phyloP scores from a whole-genome alignment of 148 eudicot genomes.

The Diospyros kaki region DNA sequence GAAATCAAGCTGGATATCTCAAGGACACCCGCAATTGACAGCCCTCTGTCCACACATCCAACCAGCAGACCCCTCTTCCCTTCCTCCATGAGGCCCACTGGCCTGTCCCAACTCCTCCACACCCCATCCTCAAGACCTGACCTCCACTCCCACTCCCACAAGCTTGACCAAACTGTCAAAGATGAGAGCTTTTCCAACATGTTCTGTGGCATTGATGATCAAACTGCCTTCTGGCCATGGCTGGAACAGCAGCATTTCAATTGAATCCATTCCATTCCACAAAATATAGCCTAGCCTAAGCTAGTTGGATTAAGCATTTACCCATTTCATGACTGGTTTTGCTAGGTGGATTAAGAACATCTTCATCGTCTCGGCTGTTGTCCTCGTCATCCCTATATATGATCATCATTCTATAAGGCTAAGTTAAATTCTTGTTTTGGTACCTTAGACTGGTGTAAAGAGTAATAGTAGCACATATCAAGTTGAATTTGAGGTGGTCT shows the following conservation, averaged over 20 bases:
- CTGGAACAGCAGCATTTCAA: conserved; percentile 76
- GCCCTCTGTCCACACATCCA: conserved; percentile 43
- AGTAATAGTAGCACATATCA: conserved; percentile 24
- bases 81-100: conserved; percentile 46
- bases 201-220: conserved; percentile 83
- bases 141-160: conserved; percentile 16
- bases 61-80: conserved; percentile 51
- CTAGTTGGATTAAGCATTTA: no score
- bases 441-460: conserved; percentile 28
- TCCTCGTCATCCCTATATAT: background rate
- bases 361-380: no score
- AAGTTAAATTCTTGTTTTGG: conserved; percentile 15
- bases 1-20: conserved; percentile 69
- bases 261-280: conserved; percentile 18
- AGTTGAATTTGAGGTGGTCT: conserved; percentile 22
- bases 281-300: no score
- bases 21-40: conserved; percentile 54
- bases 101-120: conserved; percentile 48
- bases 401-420: conserved; percentile 1
- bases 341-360: background rate
- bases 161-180: conserved; percentile 42
- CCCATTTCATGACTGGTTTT: no score
- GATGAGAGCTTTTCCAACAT: conserved; percentile 76
- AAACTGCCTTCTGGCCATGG: conserved; percentile 88
- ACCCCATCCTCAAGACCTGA: conserved; percentile 45